phyloP scores from a whole-genome alignment of 495 filamentous ascomycete species.

The Pyrenula massariospora region DNA sequence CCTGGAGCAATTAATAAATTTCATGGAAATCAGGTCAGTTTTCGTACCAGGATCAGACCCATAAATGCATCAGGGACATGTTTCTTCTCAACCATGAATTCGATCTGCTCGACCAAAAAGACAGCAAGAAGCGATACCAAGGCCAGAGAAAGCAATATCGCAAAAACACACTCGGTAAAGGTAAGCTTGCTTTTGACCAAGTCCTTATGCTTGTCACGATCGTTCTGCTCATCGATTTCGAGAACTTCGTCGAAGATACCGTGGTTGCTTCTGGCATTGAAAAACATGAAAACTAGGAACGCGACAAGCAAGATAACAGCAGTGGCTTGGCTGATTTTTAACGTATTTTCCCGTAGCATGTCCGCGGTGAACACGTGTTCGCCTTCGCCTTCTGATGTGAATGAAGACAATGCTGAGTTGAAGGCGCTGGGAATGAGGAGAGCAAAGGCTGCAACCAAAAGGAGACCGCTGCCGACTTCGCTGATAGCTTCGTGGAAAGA shows the following conservation, averaged over 20 bases:
- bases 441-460: slow-evolving; percentile 74
- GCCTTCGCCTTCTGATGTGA: slow-evolving; percentile 16
- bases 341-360: slow-evolving; percentile 33
- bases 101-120: slow-evolving; percentile 71
- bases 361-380: slow-evolving; percentile 13
- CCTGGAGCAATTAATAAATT: slow-evolving; percentile 34
- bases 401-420: slow-evolving; percentile 41
- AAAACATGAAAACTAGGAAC: slow-evolving; percentile 63
- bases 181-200: slow-evolving; percentile 60
- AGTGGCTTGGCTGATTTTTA: slow-evolving; percentile 63
- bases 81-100: slow-evolving; percentile 50
- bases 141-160: slow-evolving; percentile 52
- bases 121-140: slow-evolving; percentile 74
- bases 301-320: slow-evolving; percentile 70
- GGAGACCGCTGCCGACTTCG: slow-evolving; percentile 68
- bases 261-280: slow-evolving; percentile 76
- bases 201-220: slow-evolving; percentile 58
- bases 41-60: slow-evolving; percentile 50
- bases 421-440: slow-evolving; percentile 78
- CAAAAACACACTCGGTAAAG: slow-evolving; percentile 59
- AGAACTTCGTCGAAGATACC: slow-evolving; percentile 64
- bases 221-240: slow-evolving; percentile 56
- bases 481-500: slow-evolving; percentile 65
- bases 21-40: slow-evolving; percentile 6
- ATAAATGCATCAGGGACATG: slow-evolving; percentile 68